Conservation (phyloP, 2,329 filamentous ascomycete genomes). For the Sporothrix euskadiensis region DNA sequence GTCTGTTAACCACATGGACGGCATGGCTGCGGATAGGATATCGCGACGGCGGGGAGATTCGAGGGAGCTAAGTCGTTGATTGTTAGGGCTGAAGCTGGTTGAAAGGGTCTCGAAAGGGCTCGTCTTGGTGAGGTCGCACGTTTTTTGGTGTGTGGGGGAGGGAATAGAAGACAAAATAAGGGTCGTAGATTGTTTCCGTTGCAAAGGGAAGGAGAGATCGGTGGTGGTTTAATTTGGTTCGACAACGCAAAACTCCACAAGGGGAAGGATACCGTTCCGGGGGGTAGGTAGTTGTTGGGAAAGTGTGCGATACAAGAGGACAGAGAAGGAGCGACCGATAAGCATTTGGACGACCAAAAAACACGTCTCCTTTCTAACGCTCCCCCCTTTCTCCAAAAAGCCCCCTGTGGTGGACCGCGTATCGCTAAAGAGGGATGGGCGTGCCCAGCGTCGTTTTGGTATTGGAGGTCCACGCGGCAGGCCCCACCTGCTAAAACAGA, state of each 20-base stretch:
- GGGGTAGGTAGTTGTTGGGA: not conserved
- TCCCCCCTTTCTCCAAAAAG: not conserved
- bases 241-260: not conserved
- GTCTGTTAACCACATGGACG: conserved; percentile 94
- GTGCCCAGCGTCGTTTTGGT: conserved; percentile 1
- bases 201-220: conserved; percentile 2
- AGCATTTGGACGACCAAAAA: conserved; percentile 25
- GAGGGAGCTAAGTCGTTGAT: not conserved
- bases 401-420: conserved; percentile 23
- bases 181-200: conserved; percentile 1
- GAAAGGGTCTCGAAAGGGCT: not conserved
- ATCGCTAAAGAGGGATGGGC: conserved; percentile 23
- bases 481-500: conserved; percentile 25
- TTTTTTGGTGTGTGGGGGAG: conserved; percentile 14
- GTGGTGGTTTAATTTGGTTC: not conserved
- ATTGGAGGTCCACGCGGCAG: conserved; percentile 19
- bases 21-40: conserved; percentile 52
- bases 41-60: not conserved
- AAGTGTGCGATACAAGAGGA: not conserved
- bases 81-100: conserved; percentile 9
- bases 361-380: conserved; percentile 32
- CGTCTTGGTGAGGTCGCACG: not conserved
- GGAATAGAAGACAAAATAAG: conserved; percentile 18
- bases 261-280: not conserved
- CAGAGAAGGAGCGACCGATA: conserved; percentile 9